These are phyloP conservation scores for Sporothrix mexicana DNA, from an alignment of 2,329 filamentous ascomycete genomes.

Conservation along the genomic window DNA sequence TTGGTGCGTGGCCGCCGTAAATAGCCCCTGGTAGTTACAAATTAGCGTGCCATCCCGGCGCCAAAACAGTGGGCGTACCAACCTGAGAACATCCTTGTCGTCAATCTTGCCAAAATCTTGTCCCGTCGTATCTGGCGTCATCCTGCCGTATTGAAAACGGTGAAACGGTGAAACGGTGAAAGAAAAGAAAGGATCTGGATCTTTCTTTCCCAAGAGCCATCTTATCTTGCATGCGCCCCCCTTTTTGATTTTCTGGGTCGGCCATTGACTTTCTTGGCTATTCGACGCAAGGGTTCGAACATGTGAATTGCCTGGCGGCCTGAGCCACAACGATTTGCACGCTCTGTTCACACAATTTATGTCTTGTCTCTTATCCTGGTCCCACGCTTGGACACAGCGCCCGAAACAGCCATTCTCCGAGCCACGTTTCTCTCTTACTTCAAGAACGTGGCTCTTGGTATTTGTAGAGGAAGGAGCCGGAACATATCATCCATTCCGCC, in stretches of 20 bases:
- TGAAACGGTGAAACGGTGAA: neutral
- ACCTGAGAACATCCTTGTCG: neutral
- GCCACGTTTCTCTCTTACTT: neutral
- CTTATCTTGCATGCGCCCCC: neutral
- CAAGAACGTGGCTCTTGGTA: neutral
- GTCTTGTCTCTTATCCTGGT: neutral
- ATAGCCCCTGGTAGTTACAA: neutral
- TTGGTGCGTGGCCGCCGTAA: neutral
- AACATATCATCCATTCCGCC: neutral
- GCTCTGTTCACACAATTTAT: neutral
- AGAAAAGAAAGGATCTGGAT: too few species aligned
- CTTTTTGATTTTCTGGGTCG: neutral
- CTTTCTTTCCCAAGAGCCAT: neutral
- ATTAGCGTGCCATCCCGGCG: conserved; percentile 6
- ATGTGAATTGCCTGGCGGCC: conserved; percentile 12
- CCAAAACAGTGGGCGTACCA: too few species aligned
- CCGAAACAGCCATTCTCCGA: neutral
- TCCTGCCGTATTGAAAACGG: conserved; percentile 3
- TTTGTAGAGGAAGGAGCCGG: neutral
- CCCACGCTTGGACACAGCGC: neutral
- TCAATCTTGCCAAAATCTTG: neutral
- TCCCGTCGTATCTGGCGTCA: neutral
- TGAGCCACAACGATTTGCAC: neutral
- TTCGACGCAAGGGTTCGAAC: neutral
- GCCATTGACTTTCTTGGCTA: neutral